A percentile compares a stretch with the other conserved stretches of the same genome.
Evolutionary conservation across 345 rosid species (phyloP).

Genomic region (Hibiscus syriacus): DNA sequence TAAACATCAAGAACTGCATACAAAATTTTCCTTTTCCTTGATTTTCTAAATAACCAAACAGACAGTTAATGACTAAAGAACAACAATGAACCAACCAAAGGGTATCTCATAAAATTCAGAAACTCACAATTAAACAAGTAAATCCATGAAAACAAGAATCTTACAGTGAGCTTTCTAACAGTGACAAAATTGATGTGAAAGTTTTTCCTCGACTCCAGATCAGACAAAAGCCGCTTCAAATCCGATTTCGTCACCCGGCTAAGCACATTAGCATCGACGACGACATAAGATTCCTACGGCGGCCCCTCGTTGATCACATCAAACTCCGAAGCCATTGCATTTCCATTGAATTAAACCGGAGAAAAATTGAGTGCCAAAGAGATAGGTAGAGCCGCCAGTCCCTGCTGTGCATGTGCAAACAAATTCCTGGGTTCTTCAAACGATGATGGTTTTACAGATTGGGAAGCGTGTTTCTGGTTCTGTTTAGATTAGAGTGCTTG

Average conservation of each 20-base stretch:
- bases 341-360: slow-evolving; percentile 40
- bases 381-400: slow-evolving; percentile 71
- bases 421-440: slow-evolving; percentile 30
- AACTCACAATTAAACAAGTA: background rate
- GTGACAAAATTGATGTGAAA: slow-evolving; percentile 67
- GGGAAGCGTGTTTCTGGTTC: slow-evolving; percentile 18
- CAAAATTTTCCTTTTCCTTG: background rate
- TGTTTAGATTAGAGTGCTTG: slow-evolving; percentile 20
- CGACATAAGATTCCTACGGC: slow-evolving; percentile 67
- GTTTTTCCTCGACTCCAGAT: slow-evolving; percentile 87
- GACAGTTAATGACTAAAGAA: background rate
- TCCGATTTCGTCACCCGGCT: slow-evolving; percentile 82
- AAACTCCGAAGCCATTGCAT: slow-evolving; percentile 82
- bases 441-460: slow-evolving; percentile 27
- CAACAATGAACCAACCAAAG: background rate
- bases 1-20: background rate
- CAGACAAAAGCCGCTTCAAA: slow-evolving; percentile 71
- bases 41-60: background rate
- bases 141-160: slow-evolving; percentile 14
- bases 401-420: slow-evolving; percentile 64
- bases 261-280: slow-evolving; percentile 95
- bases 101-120: background rate
- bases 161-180: slow-evolving; percentile 89
- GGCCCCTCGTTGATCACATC: slow-evolving; percentile 84
- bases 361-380: slow-evolving; percentile 73